Evolutionary conservation across 2,329 filamentous ascomycete genomes (phyloP).

Genomic region (Aspergillus sp.): DNA sequence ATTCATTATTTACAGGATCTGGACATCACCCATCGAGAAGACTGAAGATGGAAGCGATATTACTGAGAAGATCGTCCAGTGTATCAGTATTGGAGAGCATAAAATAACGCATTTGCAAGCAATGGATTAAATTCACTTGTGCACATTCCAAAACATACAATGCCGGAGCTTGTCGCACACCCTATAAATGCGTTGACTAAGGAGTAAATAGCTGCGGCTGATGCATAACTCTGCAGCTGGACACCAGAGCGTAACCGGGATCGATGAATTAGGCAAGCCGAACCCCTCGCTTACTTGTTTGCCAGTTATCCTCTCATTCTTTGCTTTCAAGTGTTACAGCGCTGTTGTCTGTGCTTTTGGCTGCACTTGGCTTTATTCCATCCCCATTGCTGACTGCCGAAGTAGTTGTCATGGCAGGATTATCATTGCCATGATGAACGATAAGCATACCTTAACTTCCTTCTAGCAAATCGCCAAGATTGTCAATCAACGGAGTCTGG

Average conservation of each 20-base stretch:
- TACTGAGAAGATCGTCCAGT: too few species aligned
- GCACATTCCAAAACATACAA: not conserved
- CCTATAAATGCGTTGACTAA: not conserved
- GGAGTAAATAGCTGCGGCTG: not conserved
- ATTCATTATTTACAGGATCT: too few species aligned
- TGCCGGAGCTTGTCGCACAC: not conserved
- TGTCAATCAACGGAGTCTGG: not conserved
- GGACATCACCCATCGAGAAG: too few species aligned
- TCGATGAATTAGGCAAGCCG: conserved; percentile 21
- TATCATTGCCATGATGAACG: not conserved
- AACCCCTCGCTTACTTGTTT: not conserved
- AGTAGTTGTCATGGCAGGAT: not conserved
- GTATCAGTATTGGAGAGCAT: not conserved
- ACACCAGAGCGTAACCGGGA: not conserved
- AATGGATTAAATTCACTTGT: not conserved
- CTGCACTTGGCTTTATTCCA: not conserved
- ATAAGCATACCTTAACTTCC: not conserved
- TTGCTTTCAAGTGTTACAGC: not conserved
- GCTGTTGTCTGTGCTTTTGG: not conserved
- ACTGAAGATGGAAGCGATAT: too few species aligned
- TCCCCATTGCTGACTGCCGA: not conserved
- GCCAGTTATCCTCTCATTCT: not conserved
- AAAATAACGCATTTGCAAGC: not conserved
- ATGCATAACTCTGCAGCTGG: not conserved
- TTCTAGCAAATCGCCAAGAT: not conserved